Percentiles rank a stretch among this genome's conserved stretches.
Conservation (phyloP, 345 rosid species). For the Populus davidiana region DNA sequence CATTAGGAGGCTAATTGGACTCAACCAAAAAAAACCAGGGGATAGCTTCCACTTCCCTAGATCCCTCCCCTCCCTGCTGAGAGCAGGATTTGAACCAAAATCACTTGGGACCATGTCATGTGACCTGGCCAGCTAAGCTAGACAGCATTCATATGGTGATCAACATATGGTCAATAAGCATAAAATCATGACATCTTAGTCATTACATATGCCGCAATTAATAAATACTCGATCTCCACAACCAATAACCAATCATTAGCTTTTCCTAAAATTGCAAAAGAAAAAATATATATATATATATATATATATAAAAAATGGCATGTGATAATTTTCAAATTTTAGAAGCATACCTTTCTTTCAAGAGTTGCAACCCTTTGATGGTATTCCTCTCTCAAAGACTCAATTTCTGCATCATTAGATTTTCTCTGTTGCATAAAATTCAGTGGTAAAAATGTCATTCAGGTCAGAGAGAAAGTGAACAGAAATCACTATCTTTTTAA, state of each 20-base stretch:
- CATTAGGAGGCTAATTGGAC: background rate
- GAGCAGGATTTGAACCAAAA: background rate
- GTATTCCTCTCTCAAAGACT: constrained; percentile 93
- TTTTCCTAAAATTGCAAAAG: background rate
- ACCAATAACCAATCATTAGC: background rate
- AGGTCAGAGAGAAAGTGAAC: background rate
- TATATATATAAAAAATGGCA: background rate
- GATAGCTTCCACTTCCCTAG: background rate
- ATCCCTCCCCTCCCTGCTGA: background rate
- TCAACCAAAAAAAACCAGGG: background rate
- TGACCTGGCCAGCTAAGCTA: background rate
- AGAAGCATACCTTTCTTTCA: constrained; percentile 76
- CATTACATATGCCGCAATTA: background rate
- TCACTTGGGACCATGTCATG: background rate
- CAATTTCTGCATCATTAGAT: constrained; percentile 86
- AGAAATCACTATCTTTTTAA: background rate
- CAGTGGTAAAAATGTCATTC: background rate
- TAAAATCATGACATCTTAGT: background rate
- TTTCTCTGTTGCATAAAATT: constrained; percentile 62
- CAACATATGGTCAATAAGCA: background rate
- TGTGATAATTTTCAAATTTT: background rate
- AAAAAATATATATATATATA: background rate
- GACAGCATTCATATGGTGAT: background rate
- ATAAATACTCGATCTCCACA: background rate
- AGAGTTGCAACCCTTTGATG: constrained; percentile 94